These are phyloP conservation scores for Fusarium kyushuense DNA, from an alignment of 2,329 filamentous ascomycete genomes.

Conservation along the genomic window DNA sequence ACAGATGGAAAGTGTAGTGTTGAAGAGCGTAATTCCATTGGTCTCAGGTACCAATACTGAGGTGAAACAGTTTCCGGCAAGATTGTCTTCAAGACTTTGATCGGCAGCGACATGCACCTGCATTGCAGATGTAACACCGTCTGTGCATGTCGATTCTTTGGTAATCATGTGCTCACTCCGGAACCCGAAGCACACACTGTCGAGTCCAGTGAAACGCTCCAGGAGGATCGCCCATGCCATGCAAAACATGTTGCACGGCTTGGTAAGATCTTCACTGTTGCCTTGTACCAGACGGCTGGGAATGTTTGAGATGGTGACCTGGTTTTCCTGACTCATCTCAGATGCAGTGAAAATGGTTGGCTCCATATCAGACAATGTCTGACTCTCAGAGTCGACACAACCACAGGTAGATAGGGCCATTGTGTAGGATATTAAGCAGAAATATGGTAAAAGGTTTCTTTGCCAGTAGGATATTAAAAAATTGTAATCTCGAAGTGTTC, in stretches of 20 bases:
- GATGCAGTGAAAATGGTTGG: conserved; percentile 40
- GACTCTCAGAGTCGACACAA: conserved; percentile 11
- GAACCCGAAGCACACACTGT: conserved; percentile 37
- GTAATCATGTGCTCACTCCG: conserved; percentile 19
- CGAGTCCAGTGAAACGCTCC: conserved; percentile 40
- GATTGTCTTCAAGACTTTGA: conserved; percentile 1
- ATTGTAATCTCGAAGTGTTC: background rate
- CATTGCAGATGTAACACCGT: background rate
- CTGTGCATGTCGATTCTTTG: background rate
- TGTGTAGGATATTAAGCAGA: background rate
- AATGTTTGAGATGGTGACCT: conserved; percentile 1
- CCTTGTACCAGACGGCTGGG: background rate
- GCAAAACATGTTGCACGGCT: conserved; percentile 24
- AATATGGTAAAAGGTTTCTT: background rate
- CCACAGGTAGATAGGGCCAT: conserved; percentile 23
- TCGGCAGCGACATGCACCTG: conserved; percentile 17
- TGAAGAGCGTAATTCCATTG: conserved; percentile 54
- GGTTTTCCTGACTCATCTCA: conserved; percentile 28
- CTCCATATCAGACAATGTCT: conserved; percentile 27
- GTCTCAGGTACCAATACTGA: background rate
- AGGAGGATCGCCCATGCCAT: conserved; percentile 37
- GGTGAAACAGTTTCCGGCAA: background rate
- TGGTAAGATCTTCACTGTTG: background rate
- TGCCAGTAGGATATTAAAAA: background rate
- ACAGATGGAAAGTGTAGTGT: conserved; percentile 56